These are phyloP conservation scores for Mucuna pruriens DNA, from an alignment of 306 rosid species.

Conservation along the genomic window DNA sequence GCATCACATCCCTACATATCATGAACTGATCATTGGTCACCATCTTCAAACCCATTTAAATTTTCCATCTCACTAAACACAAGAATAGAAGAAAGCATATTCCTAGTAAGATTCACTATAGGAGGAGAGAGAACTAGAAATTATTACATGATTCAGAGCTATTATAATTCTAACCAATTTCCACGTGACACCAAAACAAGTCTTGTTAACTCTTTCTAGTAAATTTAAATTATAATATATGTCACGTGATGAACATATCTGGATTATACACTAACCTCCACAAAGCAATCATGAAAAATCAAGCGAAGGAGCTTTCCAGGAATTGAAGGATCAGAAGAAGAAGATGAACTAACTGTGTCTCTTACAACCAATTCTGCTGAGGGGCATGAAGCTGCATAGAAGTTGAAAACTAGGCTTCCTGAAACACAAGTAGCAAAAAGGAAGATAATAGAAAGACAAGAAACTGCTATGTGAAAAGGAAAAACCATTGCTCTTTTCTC, in stretches of 20 bases:
- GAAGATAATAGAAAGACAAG: slow-evolving; percentile 32
- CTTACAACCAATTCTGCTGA: slow-evolving; percentile 66
- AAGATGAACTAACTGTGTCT: slow-evolving; percentile 67
- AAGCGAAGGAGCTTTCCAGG: slow-evolving; percentile 89
- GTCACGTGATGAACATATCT: too few species aligned
- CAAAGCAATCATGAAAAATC: slow-evolving; percentile 87
- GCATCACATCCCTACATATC: slow-evolving; percentile 81
- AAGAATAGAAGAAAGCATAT: background rate
- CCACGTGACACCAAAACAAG: background rate
- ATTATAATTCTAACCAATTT: background rate
- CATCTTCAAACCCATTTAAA: background rate
- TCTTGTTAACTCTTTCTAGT: too few species aligned
- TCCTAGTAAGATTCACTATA: background rate
- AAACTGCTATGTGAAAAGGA: background rate
- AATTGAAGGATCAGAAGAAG: slow-evolving; percentile 65
- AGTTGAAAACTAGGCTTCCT: slow-evolving; percentile 57
- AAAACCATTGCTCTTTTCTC: slow-evolving; percentile 37
- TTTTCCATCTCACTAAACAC: background rate
- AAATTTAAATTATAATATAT: too few species aligned
- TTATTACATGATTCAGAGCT: background rate
- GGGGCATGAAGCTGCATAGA: slow-evolving; percentile 76
- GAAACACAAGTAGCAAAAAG: slow-evolving; percentile 37
- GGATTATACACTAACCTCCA: slow-evolving; percentile 85
- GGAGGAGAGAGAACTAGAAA: background rate
- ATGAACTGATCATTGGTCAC: background rate